These are phyloP conservation scores for Candida broadrunensis DNA, from an alignment of 805 yeast genomes.

Conservation along the genomic window DNA sequence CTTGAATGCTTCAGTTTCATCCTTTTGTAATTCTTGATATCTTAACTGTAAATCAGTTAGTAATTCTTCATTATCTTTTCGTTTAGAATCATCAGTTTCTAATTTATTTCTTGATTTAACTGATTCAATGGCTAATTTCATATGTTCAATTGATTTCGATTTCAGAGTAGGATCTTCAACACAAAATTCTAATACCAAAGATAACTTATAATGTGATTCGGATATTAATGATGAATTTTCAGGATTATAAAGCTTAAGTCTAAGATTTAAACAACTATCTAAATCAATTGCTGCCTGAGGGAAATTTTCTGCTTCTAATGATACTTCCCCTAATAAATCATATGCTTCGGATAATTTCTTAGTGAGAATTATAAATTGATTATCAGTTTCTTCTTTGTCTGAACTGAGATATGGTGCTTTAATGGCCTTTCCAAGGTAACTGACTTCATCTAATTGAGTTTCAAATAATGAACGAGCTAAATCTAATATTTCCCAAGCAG, in stretches of 20 bases:
- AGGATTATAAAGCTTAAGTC: constrained; percentile 48
- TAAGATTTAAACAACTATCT: constrained; percentile 50
- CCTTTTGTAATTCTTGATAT: constrained; percentile 51
- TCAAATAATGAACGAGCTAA: constrained; percentile 68
- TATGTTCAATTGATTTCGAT: constrained; percentile 51
- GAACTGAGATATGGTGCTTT: constrained; percentile 26
- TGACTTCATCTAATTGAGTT: constrained; percentile 17
- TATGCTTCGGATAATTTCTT: constrained; percentile 69
- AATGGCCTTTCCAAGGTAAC: constrained; percentile 7
- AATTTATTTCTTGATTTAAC: constrained; percentile 38
- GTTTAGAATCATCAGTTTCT: constrained; percentile 40
- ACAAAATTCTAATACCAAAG: constrained; percentile 73
- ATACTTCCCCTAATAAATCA: constrained; percentile 83
- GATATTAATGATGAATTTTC: constrained; percentile 57
- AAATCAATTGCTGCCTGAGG: constrained; percentile 74
- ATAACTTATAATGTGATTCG: constrained; percentile 77
- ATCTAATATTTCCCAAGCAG: constrained; percentile 86
- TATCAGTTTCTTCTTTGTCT: constrained; percentile 26
- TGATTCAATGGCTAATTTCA: constrained; percentile 48
- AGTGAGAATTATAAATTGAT: constrained; percentile 33
- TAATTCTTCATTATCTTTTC: constrained; percentile 42
- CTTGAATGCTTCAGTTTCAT: constrained; percentile 47
- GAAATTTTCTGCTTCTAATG: constrained; percentile 87
- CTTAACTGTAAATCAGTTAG: constrained; percentile 56
- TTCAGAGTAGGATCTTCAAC: constrained; percentile 49